These are phyloP conservation scores for Aspergillus niger DNA, from an alignment of 2,329 filamentous ascomycete species.

Conservation along the genomic window DNA sequence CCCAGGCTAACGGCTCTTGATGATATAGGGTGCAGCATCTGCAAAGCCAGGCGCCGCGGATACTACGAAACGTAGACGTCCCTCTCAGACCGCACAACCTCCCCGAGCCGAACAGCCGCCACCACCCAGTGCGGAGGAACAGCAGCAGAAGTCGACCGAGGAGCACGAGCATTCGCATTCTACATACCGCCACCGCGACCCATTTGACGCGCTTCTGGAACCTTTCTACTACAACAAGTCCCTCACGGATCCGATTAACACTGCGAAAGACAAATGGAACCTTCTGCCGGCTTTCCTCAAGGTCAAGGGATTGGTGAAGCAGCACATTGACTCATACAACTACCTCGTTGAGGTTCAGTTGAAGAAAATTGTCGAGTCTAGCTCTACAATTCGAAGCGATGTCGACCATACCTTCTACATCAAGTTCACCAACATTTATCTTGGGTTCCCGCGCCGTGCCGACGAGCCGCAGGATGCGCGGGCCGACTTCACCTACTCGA, in stretches of 20 bases:
- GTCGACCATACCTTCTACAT: slow-evolving; percentile 91
- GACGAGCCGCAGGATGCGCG: slow-evolving; percentile 66
- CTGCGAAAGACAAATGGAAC: slow-evolving; percentile 88
- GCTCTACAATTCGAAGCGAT: slow-evolving; percentile 85
- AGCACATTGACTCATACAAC: slow-evolving; percentile 98
- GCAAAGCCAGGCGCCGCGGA: slow-evolving; percentile 23
- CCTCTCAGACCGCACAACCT: slow-evolving; percentile 29
- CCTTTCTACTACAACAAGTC: slow-evolving; percentile 71
- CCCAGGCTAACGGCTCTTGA: slow-evolving; percentile 15
- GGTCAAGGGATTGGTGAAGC: slow-evolving; percentile 94
- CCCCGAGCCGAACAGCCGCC: slow-evolving; percentile 21
- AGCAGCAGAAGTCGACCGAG: slow-evolving; percentile 21
- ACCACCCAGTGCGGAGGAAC: slow-evolving; percentile 17
- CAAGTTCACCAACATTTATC: slow-evolving; percentile 87
- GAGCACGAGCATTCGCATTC: slow-evolving; percentile 24
- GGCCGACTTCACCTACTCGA: slow-evolving; percentile 46
- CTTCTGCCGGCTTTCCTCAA: slow-evolving; percentile 95
- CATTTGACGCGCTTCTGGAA: slow-evolving; percentile 65
- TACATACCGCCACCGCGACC: slow-evolving; percentile 36
- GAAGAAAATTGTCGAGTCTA: slow-evolving; percentile 93
- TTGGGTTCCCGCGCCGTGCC: slow-evolving; percentile 76
- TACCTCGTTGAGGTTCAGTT: slow-evolving; percentile 96
- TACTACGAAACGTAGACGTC: slow-evolving; percentile 30
- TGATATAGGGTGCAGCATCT: slow-evolving; percentile 18
- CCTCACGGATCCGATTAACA: slow-evolving; percentile 69